Evolutionary conservation across 164 flowering plant genomes (phyloP).

Genomic region (Sedum album): DNA sequence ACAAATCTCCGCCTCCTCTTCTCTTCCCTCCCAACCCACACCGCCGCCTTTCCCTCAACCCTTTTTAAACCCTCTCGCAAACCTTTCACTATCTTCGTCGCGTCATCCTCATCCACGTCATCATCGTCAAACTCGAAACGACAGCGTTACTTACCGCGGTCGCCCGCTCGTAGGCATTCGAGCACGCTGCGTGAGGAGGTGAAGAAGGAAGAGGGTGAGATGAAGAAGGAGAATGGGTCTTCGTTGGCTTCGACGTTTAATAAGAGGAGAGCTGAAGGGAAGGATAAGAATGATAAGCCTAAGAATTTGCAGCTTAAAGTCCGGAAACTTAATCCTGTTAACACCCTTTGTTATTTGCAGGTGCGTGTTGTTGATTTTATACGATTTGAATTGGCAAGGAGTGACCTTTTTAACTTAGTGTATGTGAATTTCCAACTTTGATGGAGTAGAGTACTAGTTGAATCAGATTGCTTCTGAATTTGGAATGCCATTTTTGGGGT

Average conservation of each 20-base stretch:
- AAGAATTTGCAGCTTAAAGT: constrained; percentile 55
- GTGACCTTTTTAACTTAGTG: neutral
- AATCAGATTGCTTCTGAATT: neutral
- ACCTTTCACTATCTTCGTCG: constrained; percentile 11
- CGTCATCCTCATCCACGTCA: constrained; percentile 6
- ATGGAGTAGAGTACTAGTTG: neutral
- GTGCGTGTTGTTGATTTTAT: constrained; percentile 20
- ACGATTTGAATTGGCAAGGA: neutral
- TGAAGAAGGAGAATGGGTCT: constrained; percentile 37
- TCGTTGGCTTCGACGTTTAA: constrained; percentile 30
- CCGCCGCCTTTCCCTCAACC: constrained; percentile 11
- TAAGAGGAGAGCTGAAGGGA: constrained; percentile 77
- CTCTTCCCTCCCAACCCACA: constrained; percentile 12
- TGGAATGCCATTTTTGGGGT: neutral
- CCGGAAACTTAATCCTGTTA: constrained; percentile 68
- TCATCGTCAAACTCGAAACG: constrained; percentile 23
- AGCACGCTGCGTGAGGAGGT: constrained; percentile 23
- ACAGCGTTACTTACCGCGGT: constrained; percentile 14
- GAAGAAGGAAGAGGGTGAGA: constrained; percentile 13
- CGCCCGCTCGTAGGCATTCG: constrained; percentile 17
- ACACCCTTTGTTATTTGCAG: constrained; percentile 82
- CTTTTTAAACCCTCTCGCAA: constrained; percentile 12
- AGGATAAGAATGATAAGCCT: constrained; percentile 43
- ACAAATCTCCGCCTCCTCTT: constrained; percentile 38
- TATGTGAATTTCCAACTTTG: neutral